phyloP scores from a whole-genome alignment of 768 basidiomycete species.

The Auriscalpium orientale region DNA sequence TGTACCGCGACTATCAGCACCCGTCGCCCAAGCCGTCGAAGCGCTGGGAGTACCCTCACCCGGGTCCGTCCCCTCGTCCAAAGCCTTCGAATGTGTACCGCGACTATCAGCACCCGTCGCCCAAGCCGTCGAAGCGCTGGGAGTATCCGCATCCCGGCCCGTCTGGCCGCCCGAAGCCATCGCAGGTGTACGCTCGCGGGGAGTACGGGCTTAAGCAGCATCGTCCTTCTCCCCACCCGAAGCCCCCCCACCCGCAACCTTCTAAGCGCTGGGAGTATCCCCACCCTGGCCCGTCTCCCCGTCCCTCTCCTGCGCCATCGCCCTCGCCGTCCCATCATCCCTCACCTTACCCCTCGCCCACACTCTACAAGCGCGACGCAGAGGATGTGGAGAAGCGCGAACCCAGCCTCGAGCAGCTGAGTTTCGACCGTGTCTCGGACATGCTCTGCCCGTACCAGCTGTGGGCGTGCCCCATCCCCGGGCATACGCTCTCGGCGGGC shows the following conservation, averaged over 20 bases:
- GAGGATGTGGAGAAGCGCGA: not conserved
- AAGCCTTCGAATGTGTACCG: not conserved
- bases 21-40: not conserved
- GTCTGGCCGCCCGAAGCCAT: not conserved
- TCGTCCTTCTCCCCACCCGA: not conserved
- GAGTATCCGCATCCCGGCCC: not conserved
- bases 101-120: no score
- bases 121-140: not conserved
- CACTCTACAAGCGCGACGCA: not conserved
- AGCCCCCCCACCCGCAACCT: not conserved
- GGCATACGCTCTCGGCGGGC: not conserved
- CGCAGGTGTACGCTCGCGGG: no score
- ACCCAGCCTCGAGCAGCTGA: not conserved
- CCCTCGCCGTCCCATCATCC: not conserved
- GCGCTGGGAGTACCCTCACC: not conserved
- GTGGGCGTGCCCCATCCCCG: slow-evolving; percentile 4
- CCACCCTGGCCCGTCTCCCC: not conserved
- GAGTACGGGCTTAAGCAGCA: no score
- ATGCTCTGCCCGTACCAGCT: slow-evolving; percentile 1
- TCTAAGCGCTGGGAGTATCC: not conserved
- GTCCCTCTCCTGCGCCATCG: not conserved
- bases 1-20: not conserved
- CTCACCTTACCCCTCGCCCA: not conserved
- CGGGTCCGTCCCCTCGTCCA: no score
- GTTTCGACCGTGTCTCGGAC: not conserved